Evolutionary conservation across 805 yeast species (phyloP), one percentile per base, ranked within the genome.

Genomic region (Kuraishia molischiana): DNA sequence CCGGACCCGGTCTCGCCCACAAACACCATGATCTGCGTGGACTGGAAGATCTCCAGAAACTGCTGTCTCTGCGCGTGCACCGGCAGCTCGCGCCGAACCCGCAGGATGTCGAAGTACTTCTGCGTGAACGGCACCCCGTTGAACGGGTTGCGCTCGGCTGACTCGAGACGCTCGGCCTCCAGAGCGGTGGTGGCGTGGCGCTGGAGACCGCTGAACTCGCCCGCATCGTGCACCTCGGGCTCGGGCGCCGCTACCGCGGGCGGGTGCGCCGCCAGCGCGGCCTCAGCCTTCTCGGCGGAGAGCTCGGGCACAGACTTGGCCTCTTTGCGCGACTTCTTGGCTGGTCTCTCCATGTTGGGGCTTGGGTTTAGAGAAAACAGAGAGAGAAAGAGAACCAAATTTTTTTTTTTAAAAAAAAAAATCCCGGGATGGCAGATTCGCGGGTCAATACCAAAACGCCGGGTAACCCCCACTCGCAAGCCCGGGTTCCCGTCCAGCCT

Each of bases 1-100:
- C 98, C 98, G 22, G 96, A 86, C 66, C 98, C 98, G 4, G 98
- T 90, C 58, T 90, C 98, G 67, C 98, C 98, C 37, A 92, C 97
- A 60, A 92, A 86, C 28, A 90, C 97, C 94, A 92, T 83, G 55
- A 90, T 84, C 62, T 90, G 98, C 29, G 90, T 78, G 17, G 72
- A 64, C 45, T 90, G 97, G 61, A 82, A 92, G 41, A 85, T 77
- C 45, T 72, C 69, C 41, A 92, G 69, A 57, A 92, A 92, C 61
- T 90, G 95, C 38, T 77, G 82, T 56, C 97, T 72, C 61, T 92
- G 96, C 21, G 87, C 77, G 61, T 90, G 95, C 17, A 92, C 97
- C 2, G 98, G 98, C 43, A 92, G 69, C 44, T 85, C 83, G 47
- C 95, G 74, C 61, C 98, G 76, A 19, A 69, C 72, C 49, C 75